phyloP scores from a whole-genome alignment of 2,329 filamentous ascomycete species.

The Pseudogymnoascus sp. region DNA sequence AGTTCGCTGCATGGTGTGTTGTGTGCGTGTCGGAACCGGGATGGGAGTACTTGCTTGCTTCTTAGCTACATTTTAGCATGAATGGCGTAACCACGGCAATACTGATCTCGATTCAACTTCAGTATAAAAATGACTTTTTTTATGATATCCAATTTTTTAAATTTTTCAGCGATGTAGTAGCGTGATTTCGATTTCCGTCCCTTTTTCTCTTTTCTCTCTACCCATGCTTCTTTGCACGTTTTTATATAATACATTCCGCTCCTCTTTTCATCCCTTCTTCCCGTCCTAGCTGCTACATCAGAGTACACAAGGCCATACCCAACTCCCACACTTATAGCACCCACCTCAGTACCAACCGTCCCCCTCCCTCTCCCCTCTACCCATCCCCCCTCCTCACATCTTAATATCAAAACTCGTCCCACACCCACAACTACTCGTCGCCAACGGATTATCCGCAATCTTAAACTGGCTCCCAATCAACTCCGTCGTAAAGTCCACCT shows the following conservation, averaged over 20 bases:
- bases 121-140: slow-evolving; percentile 6
- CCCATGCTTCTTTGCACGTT: background rate
- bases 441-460: slow-evolving; percentile 85
- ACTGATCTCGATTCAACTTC: slow-evolving; percentile 11
- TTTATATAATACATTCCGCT: background rate
- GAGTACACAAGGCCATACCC: background rate
- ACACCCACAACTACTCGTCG: slow-evolving; percentile 91
- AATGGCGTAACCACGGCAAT: slow-evolving; percentile 18
- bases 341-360: background rate
- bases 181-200: background rate
- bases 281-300: background rate
- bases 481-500: slow-evolving; percentile 93
- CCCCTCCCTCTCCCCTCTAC: background rate
- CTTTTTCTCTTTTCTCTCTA: background rate
- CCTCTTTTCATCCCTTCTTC: background rate
- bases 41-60: slow-evolving; percentile 12
- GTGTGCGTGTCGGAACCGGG: background rate
- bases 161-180: slow-evolving; percentile 6
- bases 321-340: background rate
- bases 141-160: slow-evolving; percentile 5
- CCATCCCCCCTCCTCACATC: slow-evolving; percentile 32
- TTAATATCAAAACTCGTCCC: slow-evolving; percentile 97
- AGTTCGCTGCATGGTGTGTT: slow-evolving; percentile 8
- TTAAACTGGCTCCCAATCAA: slow-evolving; percentile 94
- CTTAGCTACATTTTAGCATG: slow-evolving; percentile 18